Base-by-base conservation (phyloP, 768 basidiomycete species). In the Fomitopsis serialis region DNA sequence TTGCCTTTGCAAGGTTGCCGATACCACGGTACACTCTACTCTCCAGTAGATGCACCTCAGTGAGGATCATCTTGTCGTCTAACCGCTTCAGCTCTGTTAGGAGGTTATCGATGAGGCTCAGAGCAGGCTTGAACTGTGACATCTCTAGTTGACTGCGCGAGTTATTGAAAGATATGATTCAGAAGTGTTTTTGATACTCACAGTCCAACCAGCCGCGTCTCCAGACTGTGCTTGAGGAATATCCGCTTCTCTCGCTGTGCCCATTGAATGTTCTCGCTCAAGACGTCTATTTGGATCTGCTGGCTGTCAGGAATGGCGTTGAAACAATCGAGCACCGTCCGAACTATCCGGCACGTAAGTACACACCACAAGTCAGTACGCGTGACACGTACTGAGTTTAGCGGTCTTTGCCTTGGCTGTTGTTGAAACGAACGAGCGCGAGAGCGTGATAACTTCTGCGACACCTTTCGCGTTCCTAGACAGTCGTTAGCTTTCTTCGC, bases 51-150 rank as follows among this genome's bases (percentile, higher is more conserved):
- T 96, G 94, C 0, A 98, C 94, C 66, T 98, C 96, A 2, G 95
- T 98, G 27, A 99, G 78, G 56, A 98, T 90, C 81, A 96, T 88
- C 76, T 98, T 98, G 73, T 98, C 97, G 68, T 99, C 96, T 24
- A 99, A 74, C 23, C 86, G 81, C 70, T 90, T 93, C 19, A 99
- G 80, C 69, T 98, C 97, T 1, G 86, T 86, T 32, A 98, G 77
- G n/a, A 99, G 80, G 0, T 77, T 75, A 55, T 95, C 93, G 57
- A 98, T 94, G 47, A 92, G 78, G 0, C 79, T 63, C 13, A 98
- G 77, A 0, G 96, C 93, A 0, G 82, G 78, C 61, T 88, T 85
- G 75, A 82, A 90, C 61, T 89, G 82, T 23, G 79, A 74, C 0
- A 83, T 76, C 54, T 93, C 91, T 23, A 97, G 78, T 63, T 89